Evolutionary conservation across 1,139 yeast species (phyloP).

Genomic region (Zygotorulaspora mrakii): DNA sequence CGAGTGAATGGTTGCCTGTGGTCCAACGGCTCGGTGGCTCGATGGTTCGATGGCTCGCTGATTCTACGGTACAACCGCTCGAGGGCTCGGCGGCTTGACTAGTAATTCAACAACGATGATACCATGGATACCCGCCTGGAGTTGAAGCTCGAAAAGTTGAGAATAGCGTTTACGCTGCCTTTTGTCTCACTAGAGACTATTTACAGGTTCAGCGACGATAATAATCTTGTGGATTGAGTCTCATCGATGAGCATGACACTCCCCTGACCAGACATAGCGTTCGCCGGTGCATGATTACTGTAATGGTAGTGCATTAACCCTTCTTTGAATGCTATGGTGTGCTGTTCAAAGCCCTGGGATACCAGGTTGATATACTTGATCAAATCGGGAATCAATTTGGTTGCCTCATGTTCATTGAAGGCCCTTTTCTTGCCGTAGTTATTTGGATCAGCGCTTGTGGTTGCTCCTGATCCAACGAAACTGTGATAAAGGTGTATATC

Average conservation of each 20-base stretch:
- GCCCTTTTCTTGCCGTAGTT: constrained; percentile 1
- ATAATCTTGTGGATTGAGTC: constrained; percentile 2
- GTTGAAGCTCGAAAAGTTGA: too few species aligned
- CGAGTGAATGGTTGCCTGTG: too few species aligned
- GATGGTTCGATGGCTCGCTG: too few species aligned
- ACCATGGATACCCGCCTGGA: too few species aligned
- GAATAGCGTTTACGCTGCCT: too few species aligned
- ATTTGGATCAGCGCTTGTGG: constrained; percentile 1
- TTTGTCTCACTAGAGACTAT: not conserved
- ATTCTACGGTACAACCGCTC: too few species aligned
- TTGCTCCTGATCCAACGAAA: constrained; percentile 1
- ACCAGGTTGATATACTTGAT: constrained; percentile 14
- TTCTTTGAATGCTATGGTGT: constrained; percentile 20
- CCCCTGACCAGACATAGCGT: not conserved
- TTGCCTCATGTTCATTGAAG: constrained; percentile 21
- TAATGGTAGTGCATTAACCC: constrained; percentile 19
- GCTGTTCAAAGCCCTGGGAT: constrained; percentile 19
- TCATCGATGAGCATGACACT: not conserved
- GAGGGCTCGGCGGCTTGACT: constrained; percentile 4
- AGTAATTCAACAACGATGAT: too few species aligned
- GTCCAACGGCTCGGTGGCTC: too few species aligned
- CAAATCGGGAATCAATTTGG: constrained; percentile 13
- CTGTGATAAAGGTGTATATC: constrained; percentile 17
- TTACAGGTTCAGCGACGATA: constrained; percentile 2
- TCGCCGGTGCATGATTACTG: constrained; percentile 7